These are phyloP conservation scores for Caryopteris hybrid DNA, from an alignment of 305 asterid species.

Conservation along the genomic window DNA sequence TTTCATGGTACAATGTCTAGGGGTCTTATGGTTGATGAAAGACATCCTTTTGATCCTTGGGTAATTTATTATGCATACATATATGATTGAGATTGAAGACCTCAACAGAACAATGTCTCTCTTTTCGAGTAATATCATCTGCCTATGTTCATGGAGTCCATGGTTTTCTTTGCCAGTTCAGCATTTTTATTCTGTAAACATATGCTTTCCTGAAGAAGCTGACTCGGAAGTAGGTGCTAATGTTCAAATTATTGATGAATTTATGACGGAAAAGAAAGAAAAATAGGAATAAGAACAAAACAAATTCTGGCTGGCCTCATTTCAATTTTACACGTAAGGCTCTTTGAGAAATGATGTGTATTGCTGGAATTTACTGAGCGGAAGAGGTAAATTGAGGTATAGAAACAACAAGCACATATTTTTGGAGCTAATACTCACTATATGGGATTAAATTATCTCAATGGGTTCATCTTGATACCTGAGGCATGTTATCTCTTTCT, in stretches of 20 bases:
- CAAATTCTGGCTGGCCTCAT: neutral
- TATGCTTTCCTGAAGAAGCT: neutral
- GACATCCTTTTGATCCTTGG: neutral
- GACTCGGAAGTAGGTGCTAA: neutral
- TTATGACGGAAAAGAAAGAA: neutral
- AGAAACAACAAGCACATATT: neutral
- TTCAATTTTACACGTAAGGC: neutral
- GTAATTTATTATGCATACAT: neutral
- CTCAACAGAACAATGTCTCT: neutral
- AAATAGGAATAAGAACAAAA: neutral
- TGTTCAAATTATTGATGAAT: neutral
- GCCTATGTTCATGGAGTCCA: neutral
- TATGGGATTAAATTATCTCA: neutral
- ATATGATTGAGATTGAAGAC: neutral
- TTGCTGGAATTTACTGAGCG: neutral
- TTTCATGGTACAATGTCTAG: neutral
- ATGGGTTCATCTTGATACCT: neutral
- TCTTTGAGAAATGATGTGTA: neutral
- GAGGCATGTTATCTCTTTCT: neutral
- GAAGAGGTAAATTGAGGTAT: neutral
- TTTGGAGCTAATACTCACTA: neutral
- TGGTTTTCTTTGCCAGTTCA: neutral
- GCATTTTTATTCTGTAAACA: neutral
- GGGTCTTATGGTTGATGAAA: constrained; percentile 1
- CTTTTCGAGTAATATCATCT: neutral